Percentiles rank a stretch among this genome's conserved stretches.
Evolutionary conservation across 495 filamentous ascomycete genomes (phyloP).

Genomic region (Podospora pseudoanserina): DNA sequence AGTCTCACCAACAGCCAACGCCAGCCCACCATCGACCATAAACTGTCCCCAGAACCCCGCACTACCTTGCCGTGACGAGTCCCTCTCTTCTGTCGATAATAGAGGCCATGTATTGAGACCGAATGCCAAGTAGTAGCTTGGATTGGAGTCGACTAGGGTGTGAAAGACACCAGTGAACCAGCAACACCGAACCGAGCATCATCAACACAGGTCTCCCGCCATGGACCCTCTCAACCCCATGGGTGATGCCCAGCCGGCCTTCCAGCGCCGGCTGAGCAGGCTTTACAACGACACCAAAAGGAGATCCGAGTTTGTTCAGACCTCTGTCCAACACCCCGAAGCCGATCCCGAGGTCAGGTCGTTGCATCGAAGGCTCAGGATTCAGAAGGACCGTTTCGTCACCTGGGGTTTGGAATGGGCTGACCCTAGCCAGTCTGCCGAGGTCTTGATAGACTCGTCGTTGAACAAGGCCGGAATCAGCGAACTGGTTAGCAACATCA

Average conservation of each 20-base stretch:
- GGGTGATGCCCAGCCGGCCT: constrained; percentile 42
- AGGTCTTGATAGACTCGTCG: constrained; percentile 72
- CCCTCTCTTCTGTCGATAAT: not conserved
- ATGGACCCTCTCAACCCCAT: constrained; percentile 50
- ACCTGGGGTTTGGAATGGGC: constrained; percentile 92
- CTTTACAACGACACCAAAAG: constrained; percentile 91
- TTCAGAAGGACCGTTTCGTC: constrained; percentile 72
- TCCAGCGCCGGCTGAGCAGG: constrained; percentile 74
- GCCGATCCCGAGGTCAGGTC: constrained; percentile 54
- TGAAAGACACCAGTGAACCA: not conserved
- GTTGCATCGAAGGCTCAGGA: constrained; percentile 55
- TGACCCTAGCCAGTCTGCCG: constrained; percentile 61
- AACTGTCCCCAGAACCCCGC: not conserved
- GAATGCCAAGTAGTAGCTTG: not conserved
- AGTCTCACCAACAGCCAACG: not conserved
- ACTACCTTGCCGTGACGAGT: not conserved
- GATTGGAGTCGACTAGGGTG: not conserved
- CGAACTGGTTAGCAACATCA: constrained; percentile 82
- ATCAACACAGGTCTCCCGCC: not conserved
- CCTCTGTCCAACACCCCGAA: constrained; percentile 57
- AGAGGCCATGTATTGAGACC: not conserved
- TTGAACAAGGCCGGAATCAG: constrained; percentile 78
- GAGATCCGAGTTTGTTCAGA: constrained; percentile 77
- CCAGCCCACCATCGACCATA: not conserved
- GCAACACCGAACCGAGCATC: not conserved